Evolutionary conservation across 257 asterid species (phyloP).

Genomic region (Solanum bulbocastanum): DNA sequence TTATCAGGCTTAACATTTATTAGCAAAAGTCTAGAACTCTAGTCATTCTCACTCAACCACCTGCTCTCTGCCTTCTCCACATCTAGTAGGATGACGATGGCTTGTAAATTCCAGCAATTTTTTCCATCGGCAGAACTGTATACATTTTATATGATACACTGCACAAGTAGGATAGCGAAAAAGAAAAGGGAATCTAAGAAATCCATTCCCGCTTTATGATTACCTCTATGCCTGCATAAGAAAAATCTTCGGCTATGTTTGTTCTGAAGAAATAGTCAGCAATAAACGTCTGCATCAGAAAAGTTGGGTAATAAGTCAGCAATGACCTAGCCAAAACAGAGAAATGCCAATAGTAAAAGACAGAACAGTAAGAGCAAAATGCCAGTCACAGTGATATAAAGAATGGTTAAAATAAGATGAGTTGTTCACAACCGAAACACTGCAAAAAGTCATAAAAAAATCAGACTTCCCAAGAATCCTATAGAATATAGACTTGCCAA

Average conservation of each 20-base stretch:
- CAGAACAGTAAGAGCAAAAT: neutral
- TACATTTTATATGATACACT: neutral
- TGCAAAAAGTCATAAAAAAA: neutral
- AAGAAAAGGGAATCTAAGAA: neutral
- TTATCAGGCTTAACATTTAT: neutral
- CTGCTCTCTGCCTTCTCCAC: neutral
- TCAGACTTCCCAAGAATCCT: neutral
- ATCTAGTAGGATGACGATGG: neutral
- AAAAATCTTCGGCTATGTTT: constrained; percentile 59
- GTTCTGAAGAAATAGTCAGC: constrained; percentile 90
- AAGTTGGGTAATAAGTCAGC: neutral
- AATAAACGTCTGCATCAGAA: constrained; percentile 62
- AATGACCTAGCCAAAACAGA: neutral
- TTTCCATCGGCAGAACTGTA: neutral
- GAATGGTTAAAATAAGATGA: neutral
- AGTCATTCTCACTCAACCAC: neutral
- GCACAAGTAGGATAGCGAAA: neutral
- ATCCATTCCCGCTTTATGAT: neutral
- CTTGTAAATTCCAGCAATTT: neutral
- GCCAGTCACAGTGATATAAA: neutral
- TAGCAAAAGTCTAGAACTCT: neutral
- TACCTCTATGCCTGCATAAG: constrained; percentile 87
- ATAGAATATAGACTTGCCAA: neutral
- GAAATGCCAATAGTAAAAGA: neutral
- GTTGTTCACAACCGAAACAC: neutral